These are phyloP conservation scores for Rhizophora mangle DNA, from an alignment of 345 rosid genomes.

Conservation along the genomic window DNA sequence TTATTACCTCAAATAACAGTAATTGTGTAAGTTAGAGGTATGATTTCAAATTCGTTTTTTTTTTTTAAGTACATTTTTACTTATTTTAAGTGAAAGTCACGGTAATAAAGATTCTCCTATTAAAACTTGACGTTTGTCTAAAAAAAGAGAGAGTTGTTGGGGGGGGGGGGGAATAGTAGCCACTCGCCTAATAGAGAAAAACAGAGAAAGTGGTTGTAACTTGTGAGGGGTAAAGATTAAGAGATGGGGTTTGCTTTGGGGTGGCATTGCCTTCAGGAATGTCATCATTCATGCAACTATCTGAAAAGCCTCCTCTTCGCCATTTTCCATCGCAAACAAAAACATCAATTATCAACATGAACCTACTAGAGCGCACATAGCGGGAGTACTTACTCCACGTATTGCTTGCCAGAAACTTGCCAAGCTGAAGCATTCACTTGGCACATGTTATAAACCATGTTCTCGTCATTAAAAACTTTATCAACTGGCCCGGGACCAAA, in stretches of 20 bases:
- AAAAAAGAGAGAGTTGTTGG: not conserved
- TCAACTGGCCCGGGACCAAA: constrained; percentile 6
- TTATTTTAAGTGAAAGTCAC: too few relatives aligned
- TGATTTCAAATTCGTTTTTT: too few relatives aligned
- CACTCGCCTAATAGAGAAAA: not conserved
- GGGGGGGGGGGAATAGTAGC: not conserved
- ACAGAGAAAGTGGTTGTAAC: not conserved
- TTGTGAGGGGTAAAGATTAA: not conserved
- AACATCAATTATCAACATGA: not conserved
- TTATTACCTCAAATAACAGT: too few relatives aligned
- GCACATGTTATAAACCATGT: not conserved
- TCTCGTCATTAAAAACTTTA: constrained; percentile 3
- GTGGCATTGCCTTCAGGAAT: not conserved
- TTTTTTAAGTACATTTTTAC: too few relatives aligned
- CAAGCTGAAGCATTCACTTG: not conserved
- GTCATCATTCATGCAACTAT: not conserved
- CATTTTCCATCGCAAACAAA: constrained; percentile 4
- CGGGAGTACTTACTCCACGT: too few relatives aligned
- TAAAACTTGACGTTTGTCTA: too few relatives aligned
- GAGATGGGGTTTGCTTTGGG: not conserved
- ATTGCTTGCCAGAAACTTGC: too few relatives aligned
- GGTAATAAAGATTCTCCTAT: too few relatives aligned
- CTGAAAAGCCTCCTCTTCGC: constrained; percentile 2
- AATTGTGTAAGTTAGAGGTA: too few relatives aligned
- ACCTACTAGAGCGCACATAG: not conserved